Base-by-base conservation (phyloP, 1,284 basidiomycete species). In the Macrocystidia cucumis region DNA sequence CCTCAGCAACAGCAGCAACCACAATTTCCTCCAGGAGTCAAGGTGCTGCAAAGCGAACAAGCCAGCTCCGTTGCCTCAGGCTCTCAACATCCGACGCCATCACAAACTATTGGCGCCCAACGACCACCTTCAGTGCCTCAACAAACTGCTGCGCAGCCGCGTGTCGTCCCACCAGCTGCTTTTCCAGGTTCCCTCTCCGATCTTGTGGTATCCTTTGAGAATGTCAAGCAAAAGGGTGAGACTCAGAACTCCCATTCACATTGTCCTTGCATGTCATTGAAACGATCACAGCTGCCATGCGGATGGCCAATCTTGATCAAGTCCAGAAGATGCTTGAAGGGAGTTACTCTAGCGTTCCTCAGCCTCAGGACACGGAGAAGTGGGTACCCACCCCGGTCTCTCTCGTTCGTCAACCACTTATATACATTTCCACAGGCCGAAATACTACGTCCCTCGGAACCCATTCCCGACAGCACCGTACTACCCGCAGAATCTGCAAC, bases 401-500 rank as follows among this genome's bases (percentile, higher is more conserved):
- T 33, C 37, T 39, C 26, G 19, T 28, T 22, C 16, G 26, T 38
- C 9, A 30, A 37, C 49, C 24, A 35, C 34, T 21, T 29, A 23
- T n/a, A n/a, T n/a, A n/a, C n/a, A n/a, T 31, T 39, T 23, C 11
- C 38, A 0, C 44, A 93, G 91, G 62, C 91, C 92, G 26, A 90
- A 92, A 52, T 97, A 98, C 63, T 98, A 98, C 56, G 84, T 93
- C 19, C 92, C 96, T 11, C 78, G 88, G 49, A 95, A 95, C 58
- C 91, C 92, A 5, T 91, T 82, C 65, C 80, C 76, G 47, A 92
- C 95, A 18, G 86, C 95, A n/a, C 66, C 78, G 13, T 97, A 96
- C 62, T 99, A 99, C 60, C 93, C 96, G 26, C 96, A 98, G 59
- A 59, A 79, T 36, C 90, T 90, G 7, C 75, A 85, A 46, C 74